Evolutionary conservation across 192 early-diverging fungal genomes (phyloP).

Genomic region (Coemansia sp.): DNA sequence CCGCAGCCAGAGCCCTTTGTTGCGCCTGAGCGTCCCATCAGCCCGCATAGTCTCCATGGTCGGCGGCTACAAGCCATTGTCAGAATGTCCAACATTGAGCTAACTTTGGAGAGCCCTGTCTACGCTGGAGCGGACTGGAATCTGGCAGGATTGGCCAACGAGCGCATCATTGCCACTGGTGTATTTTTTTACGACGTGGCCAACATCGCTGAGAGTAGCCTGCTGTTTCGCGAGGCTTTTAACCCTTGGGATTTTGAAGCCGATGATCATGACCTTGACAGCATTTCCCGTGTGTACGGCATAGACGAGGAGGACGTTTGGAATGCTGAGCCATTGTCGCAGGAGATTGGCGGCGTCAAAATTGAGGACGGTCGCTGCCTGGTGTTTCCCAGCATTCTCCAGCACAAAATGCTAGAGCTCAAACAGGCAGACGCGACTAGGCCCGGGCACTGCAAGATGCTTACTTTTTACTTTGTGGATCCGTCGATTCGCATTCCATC

Average conservation of each 20-base stretch:
- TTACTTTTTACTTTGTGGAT: slow-evolving; percentile 72
- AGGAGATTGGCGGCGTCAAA: slow-evolving; percentile 51
- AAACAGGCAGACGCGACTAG: slow-evolving; percentile 60
- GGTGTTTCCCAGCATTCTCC: slow-evolving; percentile 72
- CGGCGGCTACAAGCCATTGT: slow-evolving; percentile 66
- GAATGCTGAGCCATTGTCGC: slow-evolving; percentile 9
- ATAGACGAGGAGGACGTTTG: slow-evolving; percentile 40
- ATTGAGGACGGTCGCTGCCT: slow-evolving; percentile 61
- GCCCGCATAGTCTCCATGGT: slow-evolving; percentile 33
- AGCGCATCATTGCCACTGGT: slow-evolving; percentile 72
- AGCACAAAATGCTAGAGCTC: slow-evolving; percentile 70
- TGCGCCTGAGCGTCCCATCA: slow-evolving; percentile 14
- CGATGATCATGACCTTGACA: not conserved
- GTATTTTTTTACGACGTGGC: slow-evolving; percentile 71
- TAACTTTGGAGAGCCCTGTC: slow-evolving; percentile 64
- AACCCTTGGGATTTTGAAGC: not conserved
- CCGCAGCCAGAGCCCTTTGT: slow-evolving; percentile 45
- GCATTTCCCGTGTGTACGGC: slow-evolving; percentile 1
- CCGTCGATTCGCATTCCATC: slow-evolving; percentile 59
- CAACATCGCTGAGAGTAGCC: slow-evolving; percentile 64
- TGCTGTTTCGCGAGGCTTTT: slow-evolving; percentile 57
- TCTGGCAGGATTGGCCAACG: slow-evolving; percentile 70
- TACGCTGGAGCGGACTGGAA: slow-evolving; percentile 66
- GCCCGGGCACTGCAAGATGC: slow-evolving; percentile 67
- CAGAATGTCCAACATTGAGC: slow-evolving; percentile 67